A percentile compares a stretch with the other conserved stretches of the same genome.
phyloP scores from a whole-genome alignment of 2,329 filamentous ascomycete species.

The Biscogniauxia sp. region DNA sequence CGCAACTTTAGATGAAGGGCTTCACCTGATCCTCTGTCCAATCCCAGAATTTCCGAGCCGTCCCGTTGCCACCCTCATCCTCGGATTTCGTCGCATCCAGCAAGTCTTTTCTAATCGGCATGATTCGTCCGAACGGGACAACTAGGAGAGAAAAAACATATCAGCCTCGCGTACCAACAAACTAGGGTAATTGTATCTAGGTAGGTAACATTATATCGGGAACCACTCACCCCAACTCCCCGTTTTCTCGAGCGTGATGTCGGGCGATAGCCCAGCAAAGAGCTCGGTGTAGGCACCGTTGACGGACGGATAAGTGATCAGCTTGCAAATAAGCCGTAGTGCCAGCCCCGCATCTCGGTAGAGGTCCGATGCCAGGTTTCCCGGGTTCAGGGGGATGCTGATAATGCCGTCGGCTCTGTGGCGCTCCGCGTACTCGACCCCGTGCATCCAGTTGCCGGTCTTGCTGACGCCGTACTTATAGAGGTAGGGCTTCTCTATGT shows the following conservation, averaged over 20 bases:
- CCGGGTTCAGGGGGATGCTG: conserved; percentile 11
- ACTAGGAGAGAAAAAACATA: background rate
- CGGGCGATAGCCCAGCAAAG: conserved; percentile 14
- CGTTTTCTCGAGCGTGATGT: conserved; percentile 2
- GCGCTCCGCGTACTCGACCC: conserved; percentile 11
- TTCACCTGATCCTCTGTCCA: conserved; percentile 2
- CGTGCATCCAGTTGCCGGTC: conserved; percentile 13
- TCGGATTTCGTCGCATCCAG: conserved; percentile 3
- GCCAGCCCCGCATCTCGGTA: background rate
- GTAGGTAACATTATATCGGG: background rate
- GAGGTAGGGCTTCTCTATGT: conserved; percentile 9
- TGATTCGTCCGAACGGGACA: conserved; percentile 5
- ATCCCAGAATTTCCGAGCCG: conserved; percentile 13
- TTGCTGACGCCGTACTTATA: conserved; percentile 19
- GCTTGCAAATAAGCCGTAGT: background rate
- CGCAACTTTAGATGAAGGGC: background rate
- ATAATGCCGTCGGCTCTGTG: conserved; percentile 10
- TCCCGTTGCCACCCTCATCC: conserved; percentile 11
- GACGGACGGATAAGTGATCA: background rate
- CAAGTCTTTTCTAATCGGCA: conserved; percentile 3
- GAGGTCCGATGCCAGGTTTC: conserved; percentile 8
- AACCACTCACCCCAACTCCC: conserved; percentile 1
- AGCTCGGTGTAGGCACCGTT: conserved; percentile 13
- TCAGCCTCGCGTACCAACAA: background rate
- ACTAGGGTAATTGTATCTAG: too few relatives aligned